Evolutionary conservation across 768 basidiomycete species (phyloP), one percentile per base, ranked within the genome.

Genomic region (Boletus tomentosulus): DNA sequence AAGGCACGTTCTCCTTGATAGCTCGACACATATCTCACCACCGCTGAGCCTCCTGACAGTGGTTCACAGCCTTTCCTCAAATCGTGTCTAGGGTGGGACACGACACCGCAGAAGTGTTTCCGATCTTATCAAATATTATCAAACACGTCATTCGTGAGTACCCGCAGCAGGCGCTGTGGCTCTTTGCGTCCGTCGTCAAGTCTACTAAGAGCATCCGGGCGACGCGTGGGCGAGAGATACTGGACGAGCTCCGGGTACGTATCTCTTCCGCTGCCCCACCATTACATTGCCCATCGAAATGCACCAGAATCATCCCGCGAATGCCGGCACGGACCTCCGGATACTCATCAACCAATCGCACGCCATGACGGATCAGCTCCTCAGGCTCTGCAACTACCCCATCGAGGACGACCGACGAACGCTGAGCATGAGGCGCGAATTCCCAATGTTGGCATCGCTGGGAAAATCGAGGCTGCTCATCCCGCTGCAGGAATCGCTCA

Each of bases 11-110:
- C 37, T n/a, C 15, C 7, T 34, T 15, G 45, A 38, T 34, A 2
- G 16, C n/a, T 6, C 8, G 31, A 16, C n/a, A 9, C 15, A n/a
- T 10, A 6, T 19, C 51, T 31, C 11, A 31, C 42, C 27, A 42
- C 59, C 41, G 51, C 42, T 56, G 42, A 66, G 41, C 5, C 57
- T 48, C 4, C 24, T 44, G 48, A 15, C 45, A 98, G 94, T 98
- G 96, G 93, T 89, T 85, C 60, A 94, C 89, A 0, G 95, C 93
- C 1, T 95, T 98, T 58, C 94, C 95, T 3, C 97, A 98, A 75
- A 91, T 98, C 49, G 92, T 95, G 13, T 98, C 96, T 13, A 84
- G 97, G 8, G 86, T 99, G 31, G 88, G 87, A 12, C 91, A 97
- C 59, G 71, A 68, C 4, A 86, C 89, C 61, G 58, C 69, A 11